Evolutionary conservation across 225 moss, liverwort and hornwort species (phyloP).

Genomic region (Takakia lepidozioides): DNA sequence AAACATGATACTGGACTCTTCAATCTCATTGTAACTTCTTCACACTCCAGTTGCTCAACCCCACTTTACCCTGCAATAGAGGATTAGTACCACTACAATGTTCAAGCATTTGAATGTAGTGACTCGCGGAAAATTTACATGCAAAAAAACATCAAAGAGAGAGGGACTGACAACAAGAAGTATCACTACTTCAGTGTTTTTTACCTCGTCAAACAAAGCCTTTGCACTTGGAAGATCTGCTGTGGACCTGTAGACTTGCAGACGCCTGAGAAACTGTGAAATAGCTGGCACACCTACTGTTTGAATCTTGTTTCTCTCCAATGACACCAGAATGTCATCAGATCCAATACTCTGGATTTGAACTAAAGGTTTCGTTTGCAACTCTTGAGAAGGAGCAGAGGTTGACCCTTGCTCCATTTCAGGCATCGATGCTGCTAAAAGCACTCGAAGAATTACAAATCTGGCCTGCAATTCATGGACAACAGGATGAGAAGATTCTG

Average conservation of each 20-base stretch:
- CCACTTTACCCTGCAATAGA: no score
- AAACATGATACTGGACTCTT: no score
- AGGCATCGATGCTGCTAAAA: slow-evolving; percentile 19
- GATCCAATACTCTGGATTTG: slow-evolving; percentile 17
- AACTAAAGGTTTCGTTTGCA: slow-evolving; percentile 14
- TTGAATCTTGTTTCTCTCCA: slow-evolving; percentile 18
- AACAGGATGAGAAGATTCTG: slow-evolving; percentile 1
- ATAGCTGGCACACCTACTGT: slow-evolving; percentile 24
- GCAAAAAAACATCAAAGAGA: not conserved
- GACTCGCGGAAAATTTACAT: slow-evolving; percentile 1
- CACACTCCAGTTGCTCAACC: no score
- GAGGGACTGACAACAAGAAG: not conserved
- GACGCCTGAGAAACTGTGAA: slow-evolving; percentile 15
- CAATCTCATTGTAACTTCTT: no score
- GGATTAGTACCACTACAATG: no score
- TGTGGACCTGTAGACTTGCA: slow-evolving; percentile 37
- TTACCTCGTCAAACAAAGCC: slow-evolving; percentile 14
- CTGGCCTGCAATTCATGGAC: slow-evolving; percentile 16
- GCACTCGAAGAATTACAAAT: slow-evolving; percentile 23
- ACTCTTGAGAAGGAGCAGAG: slow-evolving; percentile 2
- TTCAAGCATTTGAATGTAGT: not conserved
- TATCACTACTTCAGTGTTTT: not conserved
- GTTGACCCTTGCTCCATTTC: slow-evolving; percentile 8
- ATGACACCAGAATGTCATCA: slow-evolving; percentile 15
- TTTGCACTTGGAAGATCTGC: slow-evolving; percentile 24